Conservation (phyloP, 2,329 filamentous ascomycete species). For the Mycosphaerella sp. region DNA sequence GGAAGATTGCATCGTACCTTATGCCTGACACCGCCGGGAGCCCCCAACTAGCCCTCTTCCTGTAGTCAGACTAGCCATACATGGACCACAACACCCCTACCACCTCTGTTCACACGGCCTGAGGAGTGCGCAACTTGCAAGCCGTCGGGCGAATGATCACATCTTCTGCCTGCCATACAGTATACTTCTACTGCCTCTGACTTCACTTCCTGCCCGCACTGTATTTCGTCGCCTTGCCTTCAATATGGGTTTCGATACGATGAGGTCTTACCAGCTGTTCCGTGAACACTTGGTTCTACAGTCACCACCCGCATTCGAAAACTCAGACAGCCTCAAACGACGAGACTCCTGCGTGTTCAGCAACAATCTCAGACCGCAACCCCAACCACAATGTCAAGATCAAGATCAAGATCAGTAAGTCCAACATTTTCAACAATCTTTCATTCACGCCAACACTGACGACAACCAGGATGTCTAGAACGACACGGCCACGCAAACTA, state of each 20-base stretch:
- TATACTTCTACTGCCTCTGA: not conserved
- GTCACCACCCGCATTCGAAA: slow-evolving; percentile 7
- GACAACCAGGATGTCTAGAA: slow-evolving; percentile 6
- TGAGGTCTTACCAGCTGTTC: slow-evolving; percentile 20
- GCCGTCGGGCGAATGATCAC: slow-evolving; percentile 9
- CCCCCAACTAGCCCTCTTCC: not conserved
- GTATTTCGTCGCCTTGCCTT: not conserved
- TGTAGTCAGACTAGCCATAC: not conserved
- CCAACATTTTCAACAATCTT: not conserved
- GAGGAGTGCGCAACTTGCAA: slow-evolving; percentile 6
- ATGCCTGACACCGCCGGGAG: not conserved
- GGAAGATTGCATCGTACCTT: slow-evolving; percentile 1
- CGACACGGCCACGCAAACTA: slow-evolving; percentile 18
- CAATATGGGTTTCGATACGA: slow-evolving; percentile 24
- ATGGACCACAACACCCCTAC: slow-evolving; percentile 7
- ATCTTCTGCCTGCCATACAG: not conserved
- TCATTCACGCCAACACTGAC: not conserved
- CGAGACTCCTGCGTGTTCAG: slow-evolving; percentile 22
- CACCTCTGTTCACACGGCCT: slow-evolving; percentile 12
- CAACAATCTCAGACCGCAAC: slow-evolving; percentile 6
- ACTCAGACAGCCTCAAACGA: slow-evolving; percentile 16
- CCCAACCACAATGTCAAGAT: not conserved
- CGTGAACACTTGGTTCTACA: slow-evolving; percentile 6
- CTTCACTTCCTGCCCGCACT: not conserved
- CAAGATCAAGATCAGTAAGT: not conserved